Percentiles rank a stretch among this genome's conserved stretches.
These are phyloP conservation scores for Macadamia integrifolia DNA, from an alignment of 164 flowering plant genomes.

Conservation along the genomic window DNA sequence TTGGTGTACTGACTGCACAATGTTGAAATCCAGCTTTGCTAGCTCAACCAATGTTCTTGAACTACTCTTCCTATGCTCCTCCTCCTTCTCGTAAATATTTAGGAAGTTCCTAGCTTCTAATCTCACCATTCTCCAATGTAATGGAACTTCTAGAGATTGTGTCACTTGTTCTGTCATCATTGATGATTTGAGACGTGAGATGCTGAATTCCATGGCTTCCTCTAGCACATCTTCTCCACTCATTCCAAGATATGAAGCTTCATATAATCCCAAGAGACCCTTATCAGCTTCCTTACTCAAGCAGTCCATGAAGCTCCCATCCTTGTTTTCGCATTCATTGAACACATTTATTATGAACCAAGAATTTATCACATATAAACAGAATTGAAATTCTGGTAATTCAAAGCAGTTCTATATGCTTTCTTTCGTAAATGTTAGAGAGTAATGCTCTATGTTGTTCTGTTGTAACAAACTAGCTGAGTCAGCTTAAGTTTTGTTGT, in stretches of 20 bases:
- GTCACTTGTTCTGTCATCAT: slow-evolving; percentile 1
- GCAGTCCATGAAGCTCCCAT: slow-evolving; percentile 5
- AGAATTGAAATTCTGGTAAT: too few relatives aligned
- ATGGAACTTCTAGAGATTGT: slow-evolving; percentile 17
- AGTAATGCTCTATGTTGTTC: too few relatives aligned
- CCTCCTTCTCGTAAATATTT: slow-evolving; percentile 6
- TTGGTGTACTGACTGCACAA: slow-evolving; percentile 22
- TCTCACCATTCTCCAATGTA: slow-evolving; percentile 23
- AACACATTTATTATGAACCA: slow-evolving; percentile 7
- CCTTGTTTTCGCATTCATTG: slow-evolving; percentile 1
- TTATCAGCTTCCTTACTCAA: slow-evolving; percentile 7
- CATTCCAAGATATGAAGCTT: slow-evolving; percentile 20
- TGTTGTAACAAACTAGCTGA: too few relatives aligned
- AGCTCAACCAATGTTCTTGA: slow-evolving; percentile 12
- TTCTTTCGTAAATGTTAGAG: too few relatives aligned
- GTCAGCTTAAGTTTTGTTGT: too few relatives aligned
- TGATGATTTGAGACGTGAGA: neutral
- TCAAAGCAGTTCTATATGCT: too few relatives aligned
- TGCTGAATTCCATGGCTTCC: slow-evolving; percentile 21
- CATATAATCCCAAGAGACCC: slow-evolving; percentile 27
- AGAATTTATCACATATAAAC: too few relatives aligned
- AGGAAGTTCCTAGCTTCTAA: slow-evolving; percentile 19
- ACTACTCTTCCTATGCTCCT: neutral
- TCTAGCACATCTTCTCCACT: slow-evolving; percentile 21
- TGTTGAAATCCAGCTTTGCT: slow-evolving; percentile 27